Evolutionary conservation across 371 early-diverging fungal species (phyloP), one percentile per base, ranked within the genome.

Genomic region (Vittaforma corneae): DNA sequence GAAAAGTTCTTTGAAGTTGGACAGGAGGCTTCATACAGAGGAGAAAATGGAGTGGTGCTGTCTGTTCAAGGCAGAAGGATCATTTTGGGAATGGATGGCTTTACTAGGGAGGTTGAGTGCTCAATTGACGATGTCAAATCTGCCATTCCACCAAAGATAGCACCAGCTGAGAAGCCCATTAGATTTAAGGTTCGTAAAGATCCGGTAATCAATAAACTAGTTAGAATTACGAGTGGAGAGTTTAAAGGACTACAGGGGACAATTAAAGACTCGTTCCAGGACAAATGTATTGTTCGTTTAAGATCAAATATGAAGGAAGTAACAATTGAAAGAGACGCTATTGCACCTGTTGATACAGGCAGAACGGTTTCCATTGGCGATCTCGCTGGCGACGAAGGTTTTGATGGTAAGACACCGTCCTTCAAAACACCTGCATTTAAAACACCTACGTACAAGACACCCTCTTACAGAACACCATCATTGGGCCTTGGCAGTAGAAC

Each of bases 231-330:
- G 1, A 82, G 85, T 44, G 98, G 96, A 3, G 87, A 88, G 14
- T 91, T 88, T 81, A 97, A 97, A 77, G 96, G 97, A 9, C 92
- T 90, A 74, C 76, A 87, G 29, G 98, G 95, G 50, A 87, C 91
- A 53, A 90, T 94, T 33, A 92, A 92, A 72, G 92, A 92, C 53
- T 82, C 86, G 0, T 83, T 84, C 0, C 85, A 82, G 62, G 78
- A 77, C 4, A 82, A 81, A 62, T 91, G 86, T 0, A 83, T 93
- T 38, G 87, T 97, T 1, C 93, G 94, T 77, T 82, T 97, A 28
- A 91, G 90, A 75, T 88, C 93, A 18, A 90, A 87, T 70, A 83
- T 83, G 33, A 84, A 84, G 37, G 81, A 86, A 32, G 81, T 92
- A 47, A 84, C 77, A 30, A 84, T 93, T 1, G 6, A 9, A 45